phyloP scores from a whole-genome alignment of 441 rosid genomes.

The Brassica hybrid region DNA sequence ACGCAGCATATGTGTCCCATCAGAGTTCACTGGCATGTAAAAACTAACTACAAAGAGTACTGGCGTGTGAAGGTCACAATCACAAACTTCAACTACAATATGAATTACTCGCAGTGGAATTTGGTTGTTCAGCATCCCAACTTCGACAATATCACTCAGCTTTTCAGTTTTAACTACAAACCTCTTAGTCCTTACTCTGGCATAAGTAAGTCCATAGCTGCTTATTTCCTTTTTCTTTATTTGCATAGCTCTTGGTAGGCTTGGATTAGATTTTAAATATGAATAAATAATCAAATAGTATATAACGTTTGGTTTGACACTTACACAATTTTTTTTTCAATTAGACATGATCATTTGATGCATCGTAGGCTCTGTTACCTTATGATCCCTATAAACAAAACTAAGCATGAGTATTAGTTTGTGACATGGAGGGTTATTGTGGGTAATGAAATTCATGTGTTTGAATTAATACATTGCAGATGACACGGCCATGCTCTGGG shows the following conservation, averaged over 20 bases:
- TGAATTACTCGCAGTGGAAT: conserved; percentile 86
- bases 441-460: not conserved
- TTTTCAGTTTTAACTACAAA: conserved; percentile 72
- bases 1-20: conserved; percentile 89
- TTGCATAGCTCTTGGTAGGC: too few relatives aligned
- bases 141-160: conserved; percentile 75
- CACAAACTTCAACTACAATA: conserved; percentile 81
- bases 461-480: conserved; percentile 42
- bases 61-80: conserved; percentile 88
- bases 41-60: conserved; percentile 76
- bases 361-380: not conserved
- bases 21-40: conserved; percentile 90
- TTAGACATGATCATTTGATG: not conserved
- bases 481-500: conserved; percentile 71
- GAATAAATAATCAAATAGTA: too few relatives aligned
- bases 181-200: conserved; percentile 59
- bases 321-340: too few relatives aligned
- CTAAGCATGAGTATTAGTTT: not conserved
- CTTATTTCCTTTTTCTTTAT: not conserved
- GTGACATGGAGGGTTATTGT: not conserved
- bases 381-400: not conserved
- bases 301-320: too few relatives aligned
- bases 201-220: conserved; percentile 60
- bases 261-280: too few relatives aligned
- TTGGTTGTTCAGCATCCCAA: conserved; percentile 89